A percentile compares a stretch with the other conserved stretches of the same genome.
phyloP scores from a whole-genome alignment of 768 basidiomycete genomes.

The Panus rudis region DNA sequence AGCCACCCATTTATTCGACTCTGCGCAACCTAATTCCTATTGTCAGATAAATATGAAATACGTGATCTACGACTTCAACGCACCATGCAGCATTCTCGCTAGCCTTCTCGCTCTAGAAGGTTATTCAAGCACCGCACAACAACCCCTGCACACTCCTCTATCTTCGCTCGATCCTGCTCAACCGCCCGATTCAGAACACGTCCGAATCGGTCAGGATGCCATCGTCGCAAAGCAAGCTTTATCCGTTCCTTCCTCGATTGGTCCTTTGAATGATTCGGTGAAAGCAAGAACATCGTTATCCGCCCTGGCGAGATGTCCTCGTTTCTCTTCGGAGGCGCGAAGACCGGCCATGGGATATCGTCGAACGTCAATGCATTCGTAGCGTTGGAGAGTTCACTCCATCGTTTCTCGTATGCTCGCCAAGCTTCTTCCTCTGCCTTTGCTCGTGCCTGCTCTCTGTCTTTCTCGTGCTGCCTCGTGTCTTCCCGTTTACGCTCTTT shows the following conservation, averaged over 20 bases:
- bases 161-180: conserved; percentile 41
- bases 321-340: conserved; percentile 31
- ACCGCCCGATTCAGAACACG: conserved; percentile 46
- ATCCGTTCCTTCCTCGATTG: conserved; percentile 61
- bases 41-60: too few relatives aligned
- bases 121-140: conserved; percentile 66
- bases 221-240: conserved; percentile 58
- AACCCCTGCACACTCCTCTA: conserved; percentile 59
- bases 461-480: conserved; percentile 30
- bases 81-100: too few relatives aligned
- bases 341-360: conserved; percentile 67
- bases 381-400: conserved; percentile 39
- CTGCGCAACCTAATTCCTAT: too few relatives aligned
- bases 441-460: conserved; percentile 33
- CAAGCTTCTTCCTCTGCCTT: conserved; percentile 49
- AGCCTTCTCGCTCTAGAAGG: conserved; percentile 38
- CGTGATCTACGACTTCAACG: too few relatives aligned
- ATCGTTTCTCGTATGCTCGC: conserved; percentile 57
- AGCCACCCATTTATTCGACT: too few relatives aligned
- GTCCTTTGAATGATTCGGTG: conserved; percentile 52
- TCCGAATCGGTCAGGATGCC: conserved; percentile 78
- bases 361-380: conserved; percentile 47
- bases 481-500: conserved; percentile 26
- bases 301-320: conserved; percentile 48
- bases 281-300: conserved; percentile 57